Evolutionary conservation across 129 eudicot species (phyloP), one percentile per base, ranked within the genome.

Genomic region (Chrysanthemum seticuspe): DNA sequence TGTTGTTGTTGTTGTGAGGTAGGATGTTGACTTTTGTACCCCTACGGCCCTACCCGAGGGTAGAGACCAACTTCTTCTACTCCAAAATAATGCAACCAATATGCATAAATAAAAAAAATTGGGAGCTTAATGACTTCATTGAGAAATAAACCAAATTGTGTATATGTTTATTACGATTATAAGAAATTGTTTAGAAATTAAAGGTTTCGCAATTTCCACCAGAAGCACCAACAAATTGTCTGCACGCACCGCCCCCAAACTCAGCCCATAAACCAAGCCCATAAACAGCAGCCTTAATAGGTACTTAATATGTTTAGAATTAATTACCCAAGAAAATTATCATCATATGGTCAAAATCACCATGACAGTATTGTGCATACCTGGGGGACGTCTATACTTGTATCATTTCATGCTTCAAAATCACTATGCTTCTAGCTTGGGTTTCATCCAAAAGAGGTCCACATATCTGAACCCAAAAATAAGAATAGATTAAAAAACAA

Each of bases 251-350:
- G 16, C 96, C 98, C 49, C 98, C 96, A 78, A 71, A 87, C 77
- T 92, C 98, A 2, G 98, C 95, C 83, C 98, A 92, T 16, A 92
- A 81, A 6, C 98, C 98, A 70, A 92, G 89, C 63, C 98, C 98
- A 70, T 92, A 92, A 0, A 92, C 95, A 60, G 96, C 98, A 76
- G 98, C 96, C 98, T 92, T 86, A 70, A 29, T 29, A 3, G 31
- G 31, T 29, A 29, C 31, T 29, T 29, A 29, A 58, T 13, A 18
- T 12, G n/a, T 40, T 62, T 29, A 65, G 19, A 68, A 62, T 4
- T 21, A 65, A 13, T 14, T 52, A 52, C 13, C 4, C 29, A 45
- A 50, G 13, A 79, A 68, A 65, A 59, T 15, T 23, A 69, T 15
- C 75, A 65, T 2, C 9, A 29, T 10, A 29, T 29, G 31, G 1